Percentiles rank a stretch among this genome's conserved stretches.
Evolutionary conservation across 306 rosid species (phyloP).

Genomic region (Cyamopsis tetragonoloba): DNA sequence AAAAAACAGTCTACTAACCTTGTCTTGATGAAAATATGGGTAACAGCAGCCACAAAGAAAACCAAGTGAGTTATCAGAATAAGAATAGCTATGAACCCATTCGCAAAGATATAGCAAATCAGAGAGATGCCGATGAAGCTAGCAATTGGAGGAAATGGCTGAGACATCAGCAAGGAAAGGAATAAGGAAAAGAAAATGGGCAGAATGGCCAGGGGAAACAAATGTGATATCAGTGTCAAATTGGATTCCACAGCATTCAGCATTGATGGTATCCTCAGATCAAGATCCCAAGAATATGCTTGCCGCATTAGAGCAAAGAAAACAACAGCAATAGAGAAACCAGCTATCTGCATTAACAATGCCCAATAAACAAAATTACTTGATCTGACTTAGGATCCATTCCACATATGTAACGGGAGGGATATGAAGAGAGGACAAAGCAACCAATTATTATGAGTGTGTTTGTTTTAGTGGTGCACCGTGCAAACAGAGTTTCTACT

Average conservation of each 20-base stretch:
- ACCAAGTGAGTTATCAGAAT: slow-evolving; percentile 65
- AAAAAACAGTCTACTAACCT: slow-evolving; percentile 54
- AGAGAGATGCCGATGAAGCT: slow-evolving; percentile 66
- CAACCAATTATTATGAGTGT: slow-evolving; percentile 6
- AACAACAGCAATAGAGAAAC: slow-evolving; percentile 71
- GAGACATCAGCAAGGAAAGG: slow-evolving; percentile 54
- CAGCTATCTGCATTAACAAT: slow-evolving; percentile 73
- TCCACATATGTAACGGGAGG: slow-evolving; percentile 20
- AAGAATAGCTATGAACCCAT: slow-evolving; percentile 62
- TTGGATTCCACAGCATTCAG: slow-evolving; percentile 74
- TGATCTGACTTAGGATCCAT: neutral
- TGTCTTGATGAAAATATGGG: slow-evolving; percentile 75
- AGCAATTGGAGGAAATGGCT: slow-evolving; percentile 66
- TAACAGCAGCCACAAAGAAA: slow-evolving; percentile 71
- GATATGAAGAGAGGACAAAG: slow-evolving; percentile 6
- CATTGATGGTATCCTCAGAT: slow-evolving; percentile 75
- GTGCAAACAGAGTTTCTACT: too few relatives aligned
- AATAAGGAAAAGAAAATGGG: slow-evolving; percentile 68
- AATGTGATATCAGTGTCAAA: slow-evolving; percentile 63
- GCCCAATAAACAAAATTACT: slow-evolving; percentile 28
- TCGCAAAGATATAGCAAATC: slow-evolving; percentile 80
- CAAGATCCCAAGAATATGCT: slow-evolving; percentile 78
- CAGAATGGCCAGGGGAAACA: slow-evolving; percentile 53
- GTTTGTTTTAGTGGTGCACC: too few relatives aligned
- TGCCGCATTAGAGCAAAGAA: slow-evolving; percentile 90